These are phyloP conservation scores for apple (Malus domestica) DNA, from an alignment of 306 rosid genomes.

Conservation along the genomic window ASM211411v1 NC_041795.1:24436501-24437000, in stretches of 20 bases:
- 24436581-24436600: slow-evolving; percentile 1
- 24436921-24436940: no score
- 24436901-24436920: no score
- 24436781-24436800: no score
- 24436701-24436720: slow-evolving; percentile 44
- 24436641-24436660: neutral
- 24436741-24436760: slow-evolving; percentile 44
- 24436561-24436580: neutral
- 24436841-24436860: no score
- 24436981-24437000: no score
- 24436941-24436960: no score
- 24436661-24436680: neutral
- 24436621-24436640: neutral
- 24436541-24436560: neutral
- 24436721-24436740: slow-evolving; percentile 63
- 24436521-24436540: neutral
- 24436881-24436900: no score
- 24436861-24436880: no score
- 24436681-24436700: slow-evolving; percentile 23
- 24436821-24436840: no score
- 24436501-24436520: no score
- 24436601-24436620: neutral
- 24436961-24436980: no score
- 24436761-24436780: neutral
- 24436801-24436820: no score